Evolutionary conservation across 225 moss, liverwort and hornwort genomes (phyloP).

Genomic region (Pseudoscleropodium purum): DNA sequence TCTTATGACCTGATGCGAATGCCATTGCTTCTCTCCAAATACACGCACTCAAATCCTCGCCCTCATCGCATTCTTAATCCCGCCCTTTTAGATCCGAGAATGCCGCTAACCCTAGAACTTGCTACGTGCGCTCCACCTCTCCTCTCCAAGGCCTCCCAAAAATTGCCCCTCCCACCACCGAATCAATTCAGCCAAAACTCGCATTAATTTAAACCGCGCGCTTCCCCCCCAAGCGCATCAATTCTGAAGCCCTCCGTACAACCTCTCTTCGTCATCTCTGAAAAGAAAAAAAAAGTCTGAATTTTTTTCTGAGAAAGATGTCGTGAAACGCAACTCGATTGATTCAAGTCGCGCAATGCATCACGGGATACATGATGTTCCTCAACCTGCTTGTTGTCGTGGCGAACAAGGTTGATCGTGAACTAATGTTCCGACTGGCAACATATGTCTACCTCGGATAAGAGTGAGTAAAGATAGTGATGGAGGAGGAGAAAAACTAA

Average conservation of each 20-base stretch:
- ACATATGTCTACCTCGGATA: neutral
- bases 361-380: neutral
- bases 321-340: neutral
- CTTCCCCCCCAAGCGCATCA: neutral
- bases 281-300: neutral
- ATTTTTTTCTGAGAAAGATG: neutral
- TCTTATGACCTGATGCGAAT: slow-evolving; percentile 8
- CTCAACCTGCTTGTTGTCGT: neutral
- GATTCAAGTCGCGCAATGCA: neutral
- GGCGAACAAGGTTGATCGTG: neutral
- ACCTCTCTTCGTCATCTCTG: neutral
- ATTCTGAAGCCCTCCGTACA: neutral
- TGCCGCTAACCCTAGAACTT: neutral
- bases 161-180: neutral
- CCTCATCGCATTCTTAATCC: neutral
- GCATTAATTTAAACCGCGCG: neutral
- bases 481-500: neutral
- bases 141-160: neutral
- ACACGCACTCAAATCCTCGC: neutral
- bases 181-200: neutral
- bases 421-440: neutral
- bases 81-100: neutral
- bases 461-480: neutral
- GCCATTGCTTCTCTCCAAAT: neutral
- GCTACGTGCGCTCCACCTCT: neutral